Base-by-base conservation (phyloP, 345 rosid genomes). In the Bretschneidera sinensis region DNA sequence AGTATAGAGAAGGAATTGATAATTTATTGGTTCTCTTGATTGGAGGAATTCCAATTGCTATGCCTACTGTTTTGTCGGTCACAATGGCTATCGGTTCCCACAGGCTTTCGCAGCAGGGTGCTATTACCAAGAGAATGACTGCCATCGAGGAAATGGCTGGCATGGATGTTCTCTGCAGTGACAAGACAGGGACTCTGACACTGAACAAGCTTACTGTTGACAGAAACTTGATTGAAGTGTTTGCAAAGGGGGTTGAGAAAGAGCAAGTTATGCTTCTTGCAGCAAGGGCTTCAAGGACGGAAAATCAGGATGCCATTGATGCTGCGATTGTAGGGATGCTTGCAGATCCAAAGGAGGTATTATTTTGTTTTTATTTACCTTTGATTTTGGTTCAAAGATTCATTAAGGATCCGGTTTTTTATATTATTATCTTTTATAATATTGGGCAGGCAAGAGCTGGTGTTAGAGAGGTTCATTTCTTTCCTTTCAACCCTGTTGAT, bases 71-170 rank as follows among this genome's bases (percentile, higher is more conserved):
- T 60, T 79, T 91, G 16, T 89, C 98, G 1, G 98, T 92, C 68
- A 92, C 98, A 62, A 92, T 92, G 98, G 96, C 96, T 52, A 80
- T 89, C 67, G 98, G 98, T 25, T 92, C 96, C 55, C 96, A 85
- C 66, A 77, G 91, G 60, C 91, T 92, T 24, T 89, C 91, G 43
- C 79, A 76, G 53, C 95, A 85, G 39, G 96, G 96, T 22, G 98
- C 98, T 57, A 87, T 92, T 34, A 92, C 96, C 19, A 92, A 89
- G 84, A 85, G 96, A 73, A 92, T 89, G 96, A 92, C 98, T 21
- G 96, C 98, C 59, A 89, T 89, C 33, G 96, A 92, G 63, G 98
- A 89, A 72, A 85, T 92, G 95, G 98, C 96, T 0, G 92, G 92
- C 53, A 92, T 92, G 96, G 98, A 92, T 78, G 96, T 92, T 48